Conservation (phyloP, 1,284 basidiomycete species). For the Stygiomarasmius scandens region DNA sequence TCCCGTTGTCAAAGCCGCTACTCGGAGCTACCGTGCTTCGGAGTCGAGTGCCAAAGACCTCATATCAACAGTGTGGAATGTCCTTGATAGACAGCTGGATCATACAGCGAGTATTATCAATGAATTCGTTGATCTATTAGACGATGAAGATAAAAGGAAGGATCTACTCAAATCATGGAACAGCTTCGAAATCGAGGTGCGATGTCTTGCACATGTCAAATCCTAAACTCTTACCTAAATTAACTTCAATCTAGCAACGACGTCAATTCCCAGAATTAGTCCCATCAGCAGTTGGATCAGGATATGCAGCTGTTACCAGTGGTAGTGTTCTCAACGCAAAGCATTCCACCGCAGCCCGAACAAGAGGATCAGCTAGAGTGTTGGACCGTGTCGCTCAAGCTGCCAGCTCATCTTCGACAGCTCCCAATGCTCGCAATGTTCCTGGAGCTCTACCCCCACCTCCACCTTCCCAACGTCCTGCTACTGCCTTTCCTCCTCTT, state of each 20-base stretch:
- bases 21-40: constrained; percentile 77
- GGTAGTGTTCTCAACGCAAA: constrained; percentile 86
- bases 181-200: constrained; percentile 81
- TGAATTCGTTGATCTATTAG: constrained; percentile 79
- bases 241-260: constrained; percentile 58
- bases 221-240: background rate
- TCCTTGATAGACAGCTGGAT: constrained; percentile 80
- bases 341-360: constrained; percentile 64
- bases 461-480: constrained; percentile 18
- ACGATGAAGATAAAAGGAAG: constrained; percentile 83
- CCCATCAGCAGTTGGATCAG: constrained; percentile 59
- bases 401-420: constrained; percentile 59
- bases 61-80: constrained; percentile 84
- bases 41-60: constrained; percentile 86
- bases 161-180: constrained; percentile 81
- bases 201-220: constrained; percentile 20
- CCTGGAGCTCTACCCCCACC: constrained; percentile 15
- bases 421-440: constrained; percentile 35
- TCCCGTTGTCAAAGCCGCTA: constrained; percentile 78
- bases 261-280: constrained; percentile 82
- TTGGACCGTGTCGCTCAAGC: constrained; percentile 90
- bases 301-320: constrained; percentile 78
- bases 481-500: background rate
- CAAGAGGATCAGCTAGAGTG: constrained; percentile 48
- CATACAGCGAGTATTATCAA: constrained; percentile 79